These are phyloP conservation scores for Plasmodium vivax DNA, from an alignment of 169 alveolate genomes.

Conservation along the genomic window DNA sequence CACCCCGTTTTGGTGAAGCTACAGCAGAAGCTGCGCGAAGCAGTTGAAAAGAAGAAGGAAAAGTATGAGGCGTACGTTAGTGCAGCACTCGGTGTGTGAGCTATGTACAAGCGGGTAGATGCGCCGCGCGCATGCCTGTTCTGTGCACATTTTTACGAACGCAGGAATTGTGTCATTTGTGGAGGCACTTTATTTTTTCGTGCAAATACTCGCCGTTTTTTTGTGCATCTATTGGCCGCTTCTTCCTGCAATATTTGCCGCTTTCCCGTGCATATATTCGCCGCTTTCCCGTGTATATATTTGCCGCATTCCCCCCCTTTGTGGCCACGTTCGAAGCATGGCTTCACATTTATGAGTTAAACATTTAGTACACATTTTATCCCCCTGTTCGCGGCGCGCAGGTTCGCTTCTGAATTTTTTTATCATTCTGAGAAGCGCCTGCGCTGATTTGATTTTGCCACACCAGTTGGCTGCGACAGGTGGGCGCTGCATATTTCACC, in stretches of 20 bases:
- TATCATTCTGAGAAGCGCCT: neutral
- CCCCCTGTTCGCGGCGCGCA: neutral
- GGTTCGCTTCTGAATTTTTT: neutral
- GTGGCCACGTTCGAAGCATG: neutral
- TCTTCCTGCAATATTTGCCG: neutral
- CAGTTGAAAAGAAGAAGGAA: slow-evolving; percentile 57
- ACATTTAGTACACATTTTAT: neutral
- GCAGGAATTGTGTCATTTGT: neutral
- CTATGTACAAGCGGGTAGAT: neutral
- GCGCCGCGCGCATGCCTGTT: neutral
- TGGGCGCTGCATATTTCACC: neutral
- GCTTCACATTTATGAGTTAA: neutral
- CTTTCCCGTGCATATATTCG: neutral
- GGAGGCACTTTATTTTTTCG: neutral
- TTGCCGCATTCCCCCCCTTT: neutral
- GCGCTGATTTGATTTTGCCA: neutral
- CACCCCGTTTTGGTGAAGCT: slow-evolving; percentile 43
- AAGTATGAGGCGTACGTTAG: slow-evolving; percentile 25
- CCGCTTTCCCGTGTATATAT: neutral
- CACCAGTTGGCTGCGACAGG: neutral
- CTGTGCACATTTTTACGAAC: neutral
- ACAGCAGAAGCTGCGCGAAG: slow-evolving; percentile 36
- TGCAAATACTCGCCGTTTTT: neutral
- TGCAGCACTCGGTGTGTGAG: neutral
- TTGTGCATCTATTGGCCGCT: neutral